These are phyloP conservation scores for Penicillium brasilianum DNA, from an alignment of 2,329 filamentous ascomycete genomes.

Conservation along the genomic window DNA sequence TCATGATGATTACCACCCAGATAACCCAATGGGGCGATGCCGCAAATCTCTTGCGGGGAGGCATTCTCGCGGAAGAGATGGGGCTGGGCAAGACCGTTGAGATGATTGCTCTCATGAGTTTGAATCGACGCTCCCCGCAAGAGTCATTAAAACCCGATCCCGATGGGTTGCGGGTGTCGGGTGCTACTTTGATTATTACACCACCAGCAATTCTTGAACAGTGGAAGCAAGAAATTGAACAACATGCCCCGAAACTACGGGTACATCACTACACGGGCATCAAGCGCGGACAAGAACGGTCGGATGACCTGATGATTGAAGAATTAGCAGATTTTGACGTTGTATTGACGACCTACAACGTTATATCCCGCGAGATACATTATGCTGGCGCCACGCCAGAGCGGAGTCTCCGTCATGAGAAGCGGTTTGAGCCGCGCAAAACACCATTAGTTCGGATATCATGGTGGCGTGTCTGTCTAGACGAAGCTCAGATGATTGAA, in stretches of 20 bases:
- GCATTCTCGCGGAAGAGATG: constrained; percentile 58
- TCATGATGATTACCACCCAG: constrained; percentile 47
- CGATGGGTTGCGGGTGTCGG: constrained; percentile 46
- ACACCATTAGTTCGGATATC: constrained; percentile 80
- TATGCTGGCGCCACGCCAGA: constrained; percentile 73
- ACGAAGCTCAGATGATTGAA: constrained; percentile 86
- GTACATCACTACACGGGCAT: constrained; percentile 64
- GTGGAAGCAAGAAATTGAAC: constrained; percentile 65
- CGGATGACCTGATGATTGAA: constrained; percentile 51
- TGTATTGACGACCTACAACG: constrained; percentile 67
- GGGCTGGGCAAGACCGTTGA: constrained; percentile 58
- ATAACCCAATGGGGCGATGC: constrained; percentile 41
- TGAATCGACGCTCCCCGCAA: constrained; percentile 41
- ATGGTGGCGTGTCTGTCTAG: constrained; percentile 82
- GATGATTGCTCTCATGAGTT: constrained; percentile 52
- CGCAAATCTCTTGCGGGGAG: constrained; percentile 43
- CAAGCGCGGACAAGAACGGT: constrained; percentile 39
- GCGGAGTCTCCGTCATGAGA: constrained; percentile 68
- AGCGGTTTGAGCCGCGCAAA: constrained; percentile 67
- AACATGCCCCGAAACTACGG: constrained; percentile 61
- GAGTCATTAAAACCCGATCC: constrained; percentile 24
- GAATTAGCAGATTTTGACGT: constrained; percentile 58
- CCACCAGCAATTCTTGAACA: constrained; percentile 66
- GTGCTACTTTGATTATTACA: constrained; percentile 67
- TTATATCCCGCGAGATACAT: constrained; percentile 80